Base-by-base conservation (phyloP, 306 rosid species). In the Quercus suber region DNA sequence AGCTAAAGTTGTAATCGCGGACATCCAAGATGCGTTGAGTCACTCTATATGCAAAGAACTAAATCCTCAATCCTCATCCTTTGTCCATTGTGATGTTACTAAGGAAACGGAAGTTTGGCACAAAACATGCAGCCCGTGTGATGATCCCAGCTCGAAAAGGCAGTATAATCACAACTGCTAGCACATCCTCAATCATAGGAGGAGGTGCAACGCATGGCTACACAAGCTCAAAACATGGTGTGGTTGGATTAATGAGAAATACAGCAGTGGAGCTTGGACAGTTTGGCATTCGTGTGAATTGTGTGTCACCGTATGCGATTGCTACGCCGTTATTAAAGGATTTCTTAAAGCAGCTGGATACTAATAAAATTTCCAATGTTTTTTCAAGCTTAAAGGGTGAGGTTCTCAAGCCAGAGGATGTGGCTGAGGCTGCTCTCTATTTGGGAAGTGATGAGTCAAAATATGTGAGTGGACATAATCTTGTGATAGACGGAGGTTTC, bases 21-120 rank as follows among this genome's bases (percentile, higher is more conserved):
- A 41, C 45, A 41, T 41, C 3, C 11, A 41, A 41, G 45, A 41
- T 12, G 45, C 7, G 12, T 8, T 41, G 45, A 11, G 12, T 8
- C 45, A 41, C 3, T 41, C 45, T 41, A 2, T 41, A 41, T 41
- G 45, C 45, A 8, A 41, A 41, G 45, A 41, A 41, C 45, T 41
- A 41, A 41, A 8, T 41, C 45, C 45, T 41, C 45, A 41, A 41
- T 41, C 45, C 45, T 41, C 45, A 8, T 4, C 69, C 1, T 85
- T 65, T 25, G 68, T 81, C 76, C 88, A 78, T 6, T 85, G 83
- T 37, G 85, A 85, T 5, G 86, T 85, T 7, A 78, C 79, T 0
- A 49, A 75, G 5, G 85, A 81, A 55, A 15, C 45, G 2, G 79
- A 85, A 4, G 67, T 85, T 82, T 3, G 83, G 85, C 2, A 58